Conservation (phyloP, 345 rosid genomes). For the Eucalyptus coolabah region DNA sequence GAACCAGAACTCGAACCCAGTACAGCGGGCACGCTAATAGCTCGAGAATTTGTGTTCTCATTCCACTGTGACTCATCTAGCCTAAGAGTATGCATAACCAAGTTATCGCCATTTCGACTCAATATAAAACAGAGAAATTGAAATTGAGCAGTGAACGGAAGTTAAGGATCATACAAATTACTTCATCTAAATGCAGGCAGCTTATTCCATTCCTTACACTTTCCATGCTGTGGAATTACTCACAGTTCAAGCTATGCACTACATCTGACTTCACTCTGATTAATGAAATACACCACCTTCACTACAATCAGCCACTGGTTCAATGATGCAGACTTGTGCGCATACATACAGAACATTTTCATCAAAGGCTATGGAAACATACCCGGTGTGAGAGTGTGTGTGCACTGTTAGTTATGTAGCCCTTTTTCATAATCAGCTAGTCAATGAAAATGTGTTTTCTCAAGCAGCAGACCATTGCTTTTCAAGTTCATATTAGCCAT, state of each 20-base stretch:
- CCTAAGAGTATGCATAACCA: not conserved
- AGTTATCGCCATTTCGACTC: not conserved
- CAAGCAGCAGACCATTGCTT: not conserved
- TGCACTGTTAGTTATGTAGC: not conserved
- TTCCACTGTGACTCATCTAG: not conserved
- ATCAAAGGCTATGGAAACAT: not conserved
- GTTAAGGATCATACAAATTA: not conserved
- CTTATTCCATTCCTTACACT: not conserved
- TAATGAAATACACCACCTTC: not conserved
- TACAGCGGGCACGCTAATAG: not conserved
- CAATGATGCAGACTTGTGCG: not conserved
- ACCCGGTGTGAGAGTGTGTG: not conserved
- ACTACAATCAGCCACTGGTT: not conserved
- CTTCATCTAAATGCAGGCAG: not conserved
- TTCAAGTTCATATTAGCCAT: not conserved
- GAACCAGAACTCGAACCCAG: not conserved
- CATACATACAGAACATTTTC: not conserved
- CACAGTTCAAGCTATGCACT: not conserved
- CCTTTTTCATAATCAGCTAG: not conserved
- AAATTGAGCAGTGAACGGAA: not conserved
- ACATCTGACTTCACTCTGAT: not conserved
- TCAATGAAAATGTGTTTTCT: not conserved
- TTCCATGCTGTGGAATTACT: not conserved
- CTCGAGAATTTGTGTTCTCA: not conserved
- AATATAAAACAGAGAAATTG: not conserved